Conservation (phyloP, 495 filamentous ascomycete species). For the Penicillium arizonense region DNA sequence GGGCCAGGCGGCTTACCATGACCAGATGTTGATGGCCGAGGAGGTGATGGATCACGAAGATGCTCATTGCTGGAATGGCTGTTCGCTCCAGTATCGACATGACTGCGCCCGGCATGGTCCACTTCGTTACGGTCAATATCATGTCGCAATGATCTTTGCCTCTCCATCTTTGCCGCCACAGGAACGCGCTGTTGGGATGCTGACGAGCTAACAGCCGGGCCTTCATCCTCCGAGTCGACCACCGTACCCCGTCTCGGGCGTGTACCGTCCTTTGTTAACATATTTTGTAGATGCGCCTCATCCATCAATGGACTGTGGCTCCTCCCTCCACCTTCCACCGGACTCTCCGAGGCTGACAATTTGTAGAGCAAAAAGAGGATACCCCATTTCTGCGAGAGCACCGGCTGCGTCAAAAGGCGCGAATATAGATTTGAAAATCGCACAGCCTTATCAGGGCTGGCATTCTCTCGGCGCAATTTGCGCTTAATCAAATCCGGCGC, state of each 20-base stretch:
- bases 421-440: slow-evolving; percentile 87
- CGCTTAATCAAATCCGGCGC: slow-evolving; percentile 88
- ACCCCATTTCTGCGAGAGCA: slow-evolving; percentile 93
- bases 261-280: slow-evolving; percentile 29
- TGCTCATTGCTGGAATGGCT: slow-evolving; percentile 19
- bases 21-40: slow-evolving; percentile 12
- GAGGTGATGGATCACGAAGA: slow-evolving; percentile 10
- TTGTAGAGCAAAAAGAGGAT: slow-evolving; percentile 88
- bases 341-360: slow-evolving; percentile 59
- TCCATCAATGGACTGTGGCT: slow-evolving; percentile 42
- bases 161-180: slow-evolving; percentile 15
- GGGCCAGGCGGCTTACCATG: slow-evolving; percentile 47
- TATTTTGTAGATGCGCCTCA: slow-evolving; percentile 35
- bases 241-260: slow-evolving; percentile 20
- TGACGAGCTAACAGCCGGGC: slow-evolving; percentile 44
- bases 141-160: slow-evolving; percentile 26
- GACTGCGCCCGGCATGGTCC: slow-evolving; percentile 14
- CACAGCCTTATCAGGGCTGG: slow-evolving; percentile 79
- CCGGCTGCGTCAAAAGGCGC: slow-evolving; percentile 80
- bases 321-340: slow-evolving; percentile 27
- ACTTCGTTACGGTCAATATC: slow-evolving; percentile 21
- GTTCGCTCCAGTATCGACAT: slow-evolving; percentile 15
- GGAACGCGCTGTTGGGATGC: slow-evolving; percentile 37
- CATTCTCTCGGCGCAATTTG: slow-evolving; percentile 70
- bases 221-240: slow-evolving; percentile 39